phyloP scores from a whole-genome alignment of 176 grass and related monocot species.

The Hordeum vulgare region DNA sequence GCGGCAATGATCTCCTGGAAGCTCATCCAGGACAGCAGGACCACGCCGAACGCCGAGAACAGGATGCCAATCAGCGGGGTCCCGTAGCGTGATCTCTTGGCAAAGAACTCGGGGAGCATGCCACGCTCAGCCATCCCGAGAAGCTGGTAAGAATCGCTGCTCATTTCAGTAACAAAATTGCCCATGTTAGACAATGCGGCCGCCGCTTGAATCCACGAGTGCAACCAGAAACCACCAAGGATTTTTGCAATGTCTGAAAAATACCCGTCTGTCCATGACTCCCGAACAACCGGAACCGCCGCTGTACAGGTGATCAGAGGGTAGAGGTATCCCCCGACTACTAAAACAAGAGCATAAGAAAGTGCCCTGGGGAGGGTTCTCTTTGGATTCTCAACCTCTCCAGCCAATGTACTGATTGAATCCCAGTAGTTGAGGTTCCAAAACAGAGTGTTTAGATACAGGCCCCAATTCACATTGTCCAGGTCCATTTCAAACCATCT shows the following conservation, averaged over 20 bases:
- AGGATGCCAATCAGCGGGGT: conserved; percentile 75
- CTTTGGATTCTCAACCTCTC: conserved; percentile 77
- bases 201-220: conserved; percentile 48
- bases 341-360: conserved; percentile 72
- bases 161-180: conserved; percentile 85
- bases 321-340: conserved; percentile 63
- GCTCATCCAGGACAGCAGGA: conserved; percentile 56
- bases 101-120: conserved; percentile 57
- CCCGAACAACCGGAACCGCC: conserved; percentile 55
- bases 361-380: conserved; percentile 73
- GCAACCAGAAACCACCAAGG: conserved; percentile 51
- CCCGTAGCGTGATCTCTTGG: conserved; percentile 40
- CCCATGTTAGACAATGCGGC: conserved; percentile 89
- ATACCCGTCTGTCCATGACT: conserved; percentile 73
- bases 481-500: conserved; percentile 38
- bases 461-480: conserved; percentile 62
- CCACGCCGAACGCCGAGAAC: conserved; percentile 70
- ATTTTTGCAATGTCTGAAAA: conserved; percentile 49
- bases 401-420: conserved; percentile 88
- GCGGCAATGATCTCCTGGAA: conserved; percentile 88
- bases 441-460: conserved; percentile 87
- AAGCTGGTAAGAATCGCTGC: conserved; percentile 75
- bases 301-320: conserved; percentile 73
- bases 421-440: conserved; percentile 99
- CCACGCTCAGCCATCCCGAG: conserved; percentile 61